phyloP scores from a whole-genome alignment of 2,329 filamentous ascomycete species.

The Neonectria coccinea region DNA sequence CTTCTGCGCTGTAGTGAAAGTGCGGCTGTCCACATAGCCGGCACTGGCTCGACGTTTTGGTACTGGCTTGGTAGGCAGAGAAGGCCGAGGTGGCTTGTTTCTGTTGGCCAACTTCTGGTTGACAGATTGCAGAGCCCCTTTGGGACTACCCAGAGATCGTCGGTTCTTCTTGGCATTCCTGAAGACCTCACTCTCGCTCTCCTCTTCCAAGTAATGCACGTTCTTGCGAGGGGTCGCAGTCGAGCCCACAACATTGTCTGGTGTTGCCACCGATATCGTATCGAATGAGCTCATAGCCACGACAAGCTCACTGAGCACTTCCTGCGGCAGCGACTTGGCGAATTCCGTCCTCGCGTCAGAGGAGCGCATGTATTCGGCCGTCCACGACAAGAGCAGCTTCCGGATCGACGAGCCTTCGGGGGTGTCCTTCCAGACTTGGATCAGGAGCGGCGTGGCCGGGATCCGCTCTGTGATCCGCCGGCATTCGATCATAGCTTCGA shows the following conservation, averaged over 20 bases:
- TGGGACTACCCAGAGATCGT: slow-evolving; percentile 49
- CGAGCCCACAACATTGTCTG: slow-evolving; percentile 33
- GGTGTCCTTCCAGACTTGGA: slow-evolving; percentile 72
- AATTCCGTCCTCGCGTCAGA: slow-evolving; percentile 68
- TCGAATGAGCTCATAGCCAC: slow-evolving; percentile 70
- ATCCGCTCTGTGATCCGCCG: slow-evolving; percentile 65
- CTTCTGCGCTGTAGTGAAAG: slow-evolving; percentile 58
- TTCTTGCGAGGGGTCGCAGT: slow-evolving; percentile 55
- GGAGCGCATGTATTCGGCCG: slow-evolving; percentile 71
- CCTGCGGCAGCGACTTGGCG: slow-evolving; percentile 70
- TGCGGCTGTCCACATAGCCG: slow-evolving; percentile 47
- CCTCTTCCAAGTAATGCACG: slow-evolving; percentile 62
- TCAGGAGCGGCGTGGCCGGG: slow-evolving; percentile 68
- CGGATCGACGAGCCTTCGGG: slow-evolving; percentile 71
- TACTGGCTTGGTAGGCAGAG: slow-evolving; percentile 51
- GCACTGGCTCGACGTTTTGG: slow-evolving; percentile 52
- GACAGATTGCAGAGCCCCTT: slow-evolving; percentile 24
- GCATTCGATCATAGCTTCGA: slow-evolving; percentile 69
- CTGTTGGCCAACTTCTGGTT: slow-evolving; percentile 43
- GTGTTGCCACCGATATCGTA: slow-evolving; percentile 15
- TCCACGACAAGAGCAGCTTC: slow-evolving; percentile 69
- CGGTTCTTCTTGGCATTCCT: slow-evolving; percentile 54
- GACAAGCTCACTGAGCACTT: slow-evolving; percentile 72
- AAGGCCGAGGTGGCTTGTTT: slow-evolving; percentile 45
- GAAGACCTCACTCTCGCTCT: slow-evolving; percentile 54